These are phyloP conservation scores for Podosphaera fusca DNA, from an alignment of 2,329 filamentous ascomycete genomes.

Conservation along the genomic window DNA sequence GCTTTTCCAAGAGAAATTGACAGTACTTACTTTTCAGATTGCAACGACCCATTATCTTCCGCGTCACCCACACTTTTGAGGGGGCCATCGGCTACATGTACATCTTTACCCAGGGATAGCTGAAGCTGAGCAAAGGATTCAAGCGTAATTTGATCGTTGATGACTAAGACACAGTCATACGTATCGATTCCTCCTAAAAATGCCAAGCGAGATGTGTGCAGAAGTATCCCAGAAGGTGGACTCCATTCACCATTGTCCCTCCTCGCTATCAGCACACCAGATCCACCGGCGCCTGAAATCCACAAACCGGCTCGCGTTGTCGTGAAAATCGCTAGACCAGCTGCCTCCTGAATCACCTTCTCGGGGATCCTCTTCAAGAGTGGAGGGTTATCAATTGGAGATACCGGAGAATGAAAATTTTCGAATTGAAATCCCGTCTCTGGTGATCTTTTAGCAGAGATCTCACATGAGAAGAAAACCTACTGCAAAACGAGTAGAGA, in stretches of 20 bases:
- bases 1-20: not conserved
- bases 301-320: slow-evolving; percentile 87
- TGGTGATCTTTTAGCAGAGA: slow-evolving; percentile 14
- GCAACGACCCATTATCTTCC: slow-evolving; percentile 16
- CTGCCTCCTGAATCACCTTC: slow-evolving; percentile 68
- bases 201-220: slow-evolving; percentile 72
- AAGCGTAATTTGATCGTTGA: slow-evolving; percentile 66
- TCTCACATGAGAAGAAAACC: slow-evolving; percentile 17
- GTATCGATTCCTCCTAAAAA: slow-evolving; percentile 85
- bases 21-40: slow-evolving; percentile 33
- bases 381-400: slow-evolving; percentile 32
- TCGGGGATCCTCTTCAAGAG: slow-evolving; percentile 58
- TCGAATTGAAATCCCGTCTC: slow-evolving; percentile 47
- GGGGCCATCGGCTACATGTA: slow-evolving; percentile 55
- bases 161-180: slow-evolving; percentile 84
- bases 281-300: slow-evolving; percentile 77
- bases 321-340: slow-evolving; percentile 80
- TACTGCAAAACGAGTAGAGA: slow-evolving; percentile 73
- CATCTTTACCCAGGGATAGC: slow-evolving; percentile 61
- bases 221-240: slow-evolving; percentile 69
- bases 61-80: slow-evolving; percentile 28
- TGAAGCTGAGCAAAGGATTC: slow-evolving; percentile 63
- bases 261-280: slow-evolving; percentile 64
- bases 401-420: slow-evolving; percentile 17
- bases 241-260: slow-evolving; percentile 79